Percentiles rank a stretch among this genome's conserved stretches.
Evolutionary conservation across 2,329 filamentous ascomycete species (phyloP).

Genomic region (Botrytis porri): DNA sequence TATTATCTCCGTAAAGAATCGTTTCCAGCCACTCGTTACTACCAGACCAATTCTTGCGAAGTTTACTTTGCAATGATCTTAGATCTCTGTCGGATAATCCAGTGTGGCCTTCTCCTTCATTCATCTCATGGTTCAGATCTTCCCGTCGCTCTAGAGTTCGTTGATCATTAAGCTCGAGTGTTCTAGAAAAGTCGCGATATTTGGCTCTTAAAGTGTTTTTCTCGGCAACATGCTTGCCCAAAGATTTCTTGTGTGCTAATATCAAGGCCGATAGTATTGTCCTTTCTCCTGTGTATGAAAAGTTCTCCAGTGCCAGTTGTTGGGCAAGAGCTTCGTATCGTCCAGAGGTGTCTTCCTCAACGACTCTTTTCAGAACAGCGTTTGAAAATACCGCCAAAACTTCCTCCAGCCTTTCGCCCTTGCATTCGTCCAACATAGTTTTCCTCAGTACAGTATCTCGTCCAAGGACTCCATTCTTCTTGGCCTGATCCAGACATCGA

Average conservation of each 20-base stretch:
- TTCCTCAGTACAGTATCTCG: slow-evolving; percentile 80
- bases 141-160: slow-evolving; percentile 55
- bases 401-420: slow-evolving; percentile 86
- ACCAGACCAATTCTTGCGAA: slow-evolving; percentile 76
- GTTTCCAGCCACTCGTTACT: slow-evolving; percentile 70
- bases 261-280: slow-evolving; percentile 62
- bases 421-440: slow-evolving; percentile 96
- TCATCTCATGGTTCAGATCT: slow-evolving; percentile 39
- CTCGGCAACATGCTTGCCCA: slow-evolving; percentile 56
- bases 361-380: slow-evolving; percentile 69
- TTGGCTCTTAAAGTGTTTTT: slow-evolving; percentile 58
- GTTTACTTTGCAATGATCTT: slow-evolving; percentile 54
- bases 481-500: slow-evolving; percentile 76
- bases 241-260: slow-evolving; percentile 67
- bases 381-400: slow-evolving; percentile 81
- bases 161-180: slow-evolving; percentile 62
- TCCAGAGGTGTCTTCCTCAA: slow-evolving; percentile 46
- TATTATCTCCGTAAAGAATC: slow-evolving; percentile 64
- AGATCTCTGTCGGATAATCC: slow-evolving; percentile 30
- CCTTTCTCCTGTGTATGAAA: slow-evolving; percentile 54
- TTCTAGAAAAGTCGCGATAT: slow-evolving; percentile 61
- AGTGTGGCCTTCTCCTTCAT: slow-evolving; percentile 33
- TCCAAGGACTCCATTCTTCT: slow-evolving; percentile 81
- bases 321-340: slow-evolving; percentile 50
- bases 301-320: slow-evolving; percentile 56